Evolutionary conservation across 2,329 filamentous ascomycete species (phyloP), one percentile per base, ranked within the genome.

Genomic region (Neopestalotiopsis sp.): DNA sequence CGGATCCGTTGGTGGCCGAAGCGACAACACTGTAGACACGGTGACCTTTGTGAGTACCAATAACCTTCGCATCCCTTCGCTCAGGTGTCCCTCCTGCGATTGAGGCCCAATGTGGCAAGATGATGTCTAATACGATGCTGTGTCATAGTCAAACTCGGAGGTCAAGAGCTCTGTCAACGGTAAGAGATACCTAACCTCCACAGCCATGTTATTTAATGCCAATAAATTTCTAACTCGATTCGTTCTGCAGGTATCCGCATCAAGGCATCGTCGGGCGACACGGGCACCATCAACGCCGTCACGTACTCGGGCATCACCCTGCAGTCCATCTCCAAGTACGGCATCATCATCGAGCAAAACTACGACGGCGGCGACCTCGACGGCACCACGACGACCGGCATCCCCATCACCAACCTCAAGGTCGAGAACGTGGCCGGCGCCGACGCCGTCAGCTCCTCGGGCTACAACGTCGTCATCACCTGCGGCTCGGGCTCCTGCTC

Each of bases 131-230:
- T 10, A 38, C 6, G 10, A 38, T 38, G 6, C 6, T 38, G 34
- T 38, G 34, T 38, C 34, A 7, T 10, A 38, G 34, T 75, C 80
- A 69, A 81, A 85, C 78, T 84, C 80, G n/a, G 81, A 79, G 68
- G 82, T 90, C 70, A 73, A 78, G 66, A 80, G 89, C 79, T 88
- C 86, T 2, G 79, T 84, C 62, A 89, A 88, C 74, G 87, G 85
- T 66, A 66, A 14, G 62, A 30, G 4, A 20, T 28, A 28, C 24
- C 24, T 28, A 28, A 28, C 24, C 24, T 28, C 24, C 2, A 24
- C 24, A 24, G 2, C 24, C 24, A 24, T 24, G 24, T 38, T 6
- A 5, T 20, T 34, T 32, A 0, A 7, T 13, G 4, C 12, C 24
- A 34, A 24, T 5, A 28, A 28, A 17, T 38, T 45, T 4, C 28